These are phyloP conservation scores for Leccinum imitatum DNA, from an alignment of 768 basidiomycete genomes.

Conservation along the genomic window DNA sequence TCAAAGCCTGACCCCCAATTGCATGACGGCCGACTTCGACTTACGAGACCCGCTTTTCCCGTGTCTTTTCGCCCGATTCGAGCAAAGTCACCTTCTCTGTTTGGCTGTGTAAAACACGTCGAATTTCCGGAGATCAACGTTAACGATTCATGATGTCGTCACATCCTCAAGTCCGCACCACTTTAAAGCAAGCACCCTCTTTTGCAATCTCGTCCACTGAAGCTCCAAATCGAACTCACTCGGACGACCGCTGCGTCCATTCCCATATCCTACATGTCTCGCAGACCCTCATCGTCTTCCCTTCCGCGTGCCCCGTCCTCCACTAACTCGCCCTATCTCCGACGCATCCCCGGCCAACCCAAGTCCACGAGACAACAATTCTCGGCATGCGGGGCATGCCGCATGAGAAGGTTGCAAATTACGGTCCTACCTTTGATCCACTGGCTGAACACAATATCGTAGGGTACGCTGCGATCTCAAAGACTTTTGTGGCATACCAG, in stretches of 20 bases:
- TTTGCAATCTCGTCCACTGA: constrained; percentile 29
- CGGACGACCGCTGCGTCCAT: constrained; percentile 12
- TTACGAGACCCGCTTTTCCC: constrained; percentile 37
- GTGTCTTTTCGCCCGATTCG: constrained; percentile 32
- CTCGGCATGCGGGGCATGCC: constrained; percentile 92
- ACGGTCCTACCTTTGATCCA: not conserved
- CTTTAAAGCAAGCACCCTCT: constrained; percentile 27
- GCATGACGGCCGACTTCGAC: constrained; percentile 32
- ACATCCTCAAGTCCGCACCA: constrained; percentile 18
- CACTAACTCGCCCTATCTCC: constrained; percentile 36
- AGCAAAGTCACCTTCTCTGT: constrained; percentile 12
- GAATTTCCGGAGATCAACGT: constrained; percentile 33
- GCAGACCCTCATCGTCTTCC: constrained; percentile 46
- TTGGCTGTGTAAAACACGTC: constrained; percentile 25
- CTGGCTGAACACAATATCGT: constrained; percentile 4
- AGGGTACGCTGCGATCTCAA: constrained; percentile 95
- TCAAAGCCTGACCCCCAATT: constrained; percentile 27
- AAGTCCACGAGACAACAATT: constrained; percentile 83
- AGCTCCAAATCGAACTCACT: not conserved
- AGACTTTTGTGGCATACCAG: constrained; percentile 60
- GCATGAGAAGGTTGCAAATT: constrained; percentile 69
- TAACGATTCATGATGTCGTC: constrained; percentile 22
- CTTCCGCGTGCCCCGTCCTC: constrained; percentile 28
- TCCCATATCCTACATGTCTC: constrained; percentile 50
- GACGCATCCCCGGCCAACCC: constrained; percentile 57